Percentiles rank a stretch among this genome's conserved stretches.
Evolutionary conservation across 1,284 basidiomycete species (phyloP).

Genomic region (Taiwanofungus camphoratus): DNA sequence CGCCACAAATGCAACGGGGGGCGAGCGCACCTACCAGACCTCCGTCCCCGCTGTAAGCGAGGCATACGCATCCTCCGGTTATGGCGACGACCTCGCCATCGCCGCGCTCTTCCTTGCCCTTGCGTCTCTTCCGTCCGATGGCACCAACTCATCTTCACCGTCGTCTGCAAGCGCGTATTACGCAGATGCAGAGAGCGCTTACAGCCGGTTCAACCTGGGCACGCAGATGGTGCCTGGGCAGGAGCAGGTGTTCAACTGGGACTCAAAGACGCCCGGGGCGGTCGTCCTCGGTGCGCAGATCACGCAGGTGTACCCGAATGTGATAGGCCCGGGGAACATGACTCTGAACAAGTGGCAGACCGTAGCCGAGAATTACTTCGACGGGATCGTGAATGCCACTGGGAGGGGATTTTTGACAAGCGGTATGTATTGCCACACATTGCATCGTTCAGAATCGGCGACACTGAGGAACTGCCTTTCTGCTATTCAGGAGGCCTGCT

Average conservation of each 20-base stretch:
- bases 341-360: conserved; percentile 65
- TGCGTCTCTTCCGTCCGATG: conserved; percentile 49
- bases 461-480: too few relatives aligned
- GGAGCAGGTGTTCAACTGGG: conserved; percentile 83
- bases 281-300: conserved; percentile 72
- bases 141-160: neutral
- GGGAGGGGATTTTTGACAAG: conserved; percentile 48
- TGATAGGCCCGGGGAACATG: conserved; percentile 33
- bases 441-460: too few relatives aligned
- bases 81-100: conserved; percentile 64
- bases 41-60: conserved; percentile 59
- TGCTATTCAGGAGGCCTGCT: conserved; percentile 61
- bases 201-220: conserved; percentile 50
- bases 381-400: conserved; percentile 57
- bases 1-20: conserved; percentile 58
- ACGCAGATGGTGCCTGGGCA: conserved; percentile 27
- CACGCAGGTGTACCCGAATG: conserved; percentile 42
- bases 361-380: conserved; percentile 75
- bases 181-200: conserved; percentile 60
- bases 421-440: conserved; percentile 32
- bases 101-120: conserved; percentile 75
- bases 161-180: conserved; percentile 30
- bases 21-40: conserved; percentile 53
- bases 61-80: conserved; percentile 72
- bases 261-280: conserved; percentile 72